Evolutionary conservation across 441 rosid species (phyloP).

Genomic region (Flueggea neowawraea): DNA sequence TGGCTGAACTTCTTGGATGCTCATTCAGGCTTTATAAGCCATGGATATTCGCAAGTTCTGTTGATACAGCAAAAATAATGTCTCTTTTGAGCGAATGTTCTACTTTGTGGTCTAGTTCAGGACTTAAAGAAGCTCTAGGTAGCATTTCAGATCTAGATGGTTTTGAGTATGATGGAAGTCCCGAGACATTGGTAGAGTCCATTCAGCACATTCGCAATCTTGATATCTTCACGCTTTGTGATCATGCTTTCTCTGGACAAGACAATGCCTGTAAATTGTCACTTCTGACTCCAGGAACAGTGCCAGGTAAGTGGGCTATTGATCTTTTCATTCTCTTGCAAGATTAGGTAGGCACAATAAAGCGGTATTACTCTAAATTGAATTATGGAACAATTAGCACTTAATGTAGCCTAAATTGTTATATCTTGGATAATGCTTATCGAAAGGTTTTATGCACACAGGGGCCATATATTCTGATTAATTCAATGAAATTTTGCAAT

Average conservation of each 20-base stretch:
- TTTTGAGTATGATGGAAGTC: conserved; percentile 25
- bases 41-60: conserved; percentile 45
- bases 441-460: too few relatives aligned
- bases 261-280: conserved; percentile 48
- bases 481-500: too few relatives aligned
- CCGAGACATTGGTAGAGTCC: conserved; percentile 36
- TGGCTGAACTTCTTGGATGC: conserved; percentile 47
- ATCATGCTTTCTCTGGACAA: conserved; percentile 33
- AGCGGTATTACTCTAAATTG: too few relatives aligned
- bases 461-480: too few relatives aligned
- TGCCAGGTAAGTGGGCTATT: too few relatives aligned
- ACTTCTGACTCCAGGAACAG: conserved; percentile 18
- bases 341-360: too few relatives aligned
- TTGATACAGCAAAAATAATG: conserved; percentile 24
- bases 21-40: conserved; percentile 60
- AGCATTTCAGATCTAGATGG: conserved; percentile 31
- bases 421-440: too few relatives aligned
- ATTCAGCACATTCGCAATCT: conserved; percentile 34
- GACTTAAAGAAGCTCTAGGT: conserved; percentile 35
- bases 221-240: conserved; percentile 32
- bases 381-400: too few relatives aligned
- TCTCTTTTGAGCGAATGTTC: conserved; percentile 46
- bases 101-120: conserved; percentile 59
- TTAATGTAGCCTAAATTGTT: too few relatives aligned
- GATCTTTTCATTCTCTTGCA: too few relatives aligned